Percentiles rank a stretch among this genome's conserved stretches.
phyloP scores from a whole-genome alignment of 2,329 filamentous ascomycete genomes.

The Lecanicillium sp. region DNA sequence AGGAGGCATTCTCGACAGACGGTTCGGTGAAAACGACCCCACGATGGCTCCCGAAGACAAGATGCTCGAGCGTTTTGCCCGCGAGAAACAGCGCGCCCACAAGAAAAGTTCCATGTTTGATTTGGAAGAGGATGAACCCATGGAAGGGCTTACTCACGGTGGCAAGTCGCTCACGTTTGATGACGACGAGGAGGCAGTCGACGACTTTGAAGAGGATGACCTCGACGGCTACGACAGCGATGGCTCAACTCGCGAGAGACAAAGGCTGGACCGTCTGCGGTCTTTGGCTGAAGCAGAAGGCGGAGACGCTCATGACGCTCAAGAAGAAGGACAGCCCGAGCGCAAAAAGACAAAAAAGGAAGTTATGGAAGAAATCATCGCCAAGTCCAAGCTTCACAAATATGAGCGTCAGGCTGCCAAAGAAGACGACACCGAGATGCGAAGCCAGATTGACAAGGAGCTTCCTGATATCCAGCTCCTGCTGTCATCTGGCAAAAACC shows the following conservation, averaged over 20 bases:
- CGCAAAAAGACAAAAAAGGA: constrained; percentile 93
- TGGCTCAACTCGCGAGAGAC: constrained; percentile 43
- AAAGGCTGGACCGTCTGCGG: constrained; percentile 49
- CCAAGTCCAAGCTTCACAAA: constrained; percentile 93
- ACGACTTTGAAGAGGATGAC: constrained; percentile 77
- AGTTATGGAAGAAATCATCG: constrained; percentile 95
- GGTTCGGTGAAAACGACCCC: constrained; percentile 93
- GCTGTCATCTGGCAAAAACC: constrained; percentile 44
- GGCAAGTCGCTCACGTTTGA: constrained; percentile 66
- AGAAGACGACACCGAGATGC: constrained; percentile 85
- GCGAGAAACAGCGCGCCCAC: constrained; percentile 73
- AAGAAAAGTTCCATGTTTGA: constrained; percentile 80
- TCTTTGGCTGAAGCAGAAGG: constrained; percentile 36
- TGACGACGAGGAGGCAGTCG: constrained; percentile 41
- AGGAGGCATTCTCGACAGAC: constrained; percentile 83
- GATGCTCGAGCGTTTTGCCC: constrained; percentile 82
- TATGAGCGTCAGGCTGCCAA: constrained; percentile 88
- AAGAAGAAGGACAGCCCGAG: too few species aligned
- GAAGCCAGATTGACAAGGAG: constrained; percentile 76
- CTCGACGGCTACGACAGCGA: constrained; percentile 54
- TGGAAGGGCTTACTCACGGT: constrained; percentile 68
- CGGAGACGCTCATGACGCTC: constrained; percentile 39
- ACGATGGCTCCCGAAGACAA: constrained; percentile 89
- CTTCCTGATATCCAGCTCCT: constrained; percentile 68
- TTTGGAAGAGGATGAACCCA: constrained; percentile 66